Percentiles rank a stretch among this genome's conserved stretches.
Conservation (phyloP, 495 filamentous ascomycete species). For the Penicillium tannophilum region DNA sequence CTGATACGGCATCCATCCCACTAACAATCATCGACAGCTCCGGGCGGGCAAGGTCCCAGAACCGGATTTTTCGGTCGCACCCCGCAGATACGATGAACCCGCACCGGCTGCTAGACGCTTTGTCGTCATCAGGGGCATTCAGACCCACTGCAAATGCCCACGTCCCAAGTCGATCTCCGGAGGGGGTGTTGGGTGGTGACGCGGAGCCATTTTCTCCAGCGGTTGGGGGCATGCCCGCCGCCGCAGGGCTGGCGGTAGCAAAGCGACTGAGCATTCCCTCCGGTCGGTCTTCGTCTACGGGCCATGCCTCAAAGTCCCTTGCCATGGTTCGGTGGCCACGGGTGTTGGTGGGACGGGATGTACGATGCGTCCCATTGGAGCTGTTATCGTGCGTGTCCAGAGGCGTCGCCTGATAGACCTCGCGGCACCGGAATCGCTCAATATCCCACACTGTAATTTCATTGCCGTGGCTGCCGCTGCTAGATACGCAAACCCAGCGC, state of each 20-base stretch:
- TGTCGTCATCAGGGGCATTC: slow-evolving; percentile 50
- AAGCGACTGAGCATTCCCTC: slow-evolving; percentile 90
- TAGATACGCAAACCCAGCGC: slow-evolving; percentile 82
- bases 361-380: slow-evolving; percentile 23
- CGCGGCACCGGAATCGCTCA: slow-evolving; percentile 84
- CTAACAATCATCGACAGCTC: slow-evolving; percentile 77
- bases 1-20: slow-evolving; percentile 72
- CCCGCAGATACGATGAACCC: slow-evolving; percentile 84
- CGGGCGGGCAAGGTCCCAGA: slow-evolving; percentile 80
- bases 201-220: slow-evolving; percentile 35
- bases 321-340: slow-evolving; percentile 48
- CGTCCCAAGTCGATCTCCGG: slow-evolving; percentile 61
- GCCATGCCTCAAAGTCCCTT: slow-evolving; percentile 81
- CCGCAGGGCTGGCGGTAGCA: slow-evolving; percentile 56
- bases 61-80: slow-evolving; percentile 85
- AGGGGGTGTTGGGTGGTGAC: slow-evolving; percentile 33
- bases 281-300: slow-evolving; percentile 84
- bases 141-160: slow-evolving; percentile 53
- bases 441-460: slow-evolving; percentile 96
- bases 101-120: slow-evolving; percentile 42
- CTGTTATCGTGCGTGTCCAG: slow-evolving; percentile 17
- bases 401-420: slow-evolving; percentile 73
- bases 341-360: slow-evolving; percentile 42
- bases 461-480: slow-evolving; percentile 80
- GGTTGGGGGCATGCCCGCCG: slow-evolving; percentile 48